Percentiles rank a stretch among this genome's conserved stretches.
Conservation (phyloP, 2,329 filamentous ascomycete genomes). For the Gremmenia infestans region DNA sequence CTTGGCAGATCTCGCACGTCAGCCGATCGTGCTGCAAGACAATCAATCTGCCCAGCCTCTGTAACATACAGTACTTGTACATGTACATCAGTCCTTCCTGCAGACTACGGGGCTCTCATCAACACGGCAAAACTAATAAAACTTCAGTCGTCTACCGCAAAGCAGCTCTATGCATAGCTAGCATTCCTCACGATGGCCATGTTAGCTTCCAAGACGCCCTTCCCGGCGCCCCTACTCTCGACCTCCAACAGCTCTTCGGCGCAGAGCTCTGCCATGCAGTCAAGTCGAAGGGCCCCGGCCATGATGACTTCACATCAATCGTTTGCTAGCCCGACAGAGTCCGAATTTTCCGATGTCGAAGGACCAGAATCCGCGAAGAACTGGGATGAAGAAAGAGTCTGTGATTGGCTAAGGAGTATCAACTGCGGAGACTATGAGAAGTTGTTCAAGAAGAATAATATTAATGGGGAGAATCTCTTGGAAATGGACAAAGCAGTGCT, state of each 20-base stretch:
- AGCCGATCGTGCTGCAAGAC: slow-evolving; percentile 1
- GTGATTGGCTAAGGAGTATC: slow-evolving; percentile 84
- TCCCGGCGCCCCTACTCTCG: slow-evolving; percentile 51
- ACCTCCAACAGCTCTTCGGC: slow-evolving; percentile 41
- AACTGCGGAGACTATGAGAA: slow-evolving; percentile 93
- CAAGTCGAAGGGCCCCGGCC: slow-evolving; percentile 48
- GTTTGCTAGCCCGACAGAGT: slow-evolving; percentile 78
- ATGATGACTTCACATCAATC: slow-evolving; percentile 47
- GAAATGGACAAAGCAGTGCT: slow-evolving; percentile 96
- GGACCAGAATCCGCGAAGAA: slow-evolving; percentile 70
- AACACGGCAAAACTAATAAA: too few species aligned
- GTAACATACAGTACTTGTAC: background rate
- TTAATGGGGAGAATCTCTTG: slow-evolving; percentile 93
- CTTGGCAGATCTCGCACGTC: slow-evolving; percentile 7
- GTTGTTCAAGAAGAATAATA: slow-evolving; percentile 85
- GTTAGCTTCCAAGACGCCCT: slow-evolving; percentile 70
- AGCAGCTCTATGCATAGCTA: slow-evolving; percentile 23
- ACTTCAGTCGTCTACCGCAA: too few species aligned
- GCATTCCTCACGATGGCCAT: slow-evolving; percentile 57
- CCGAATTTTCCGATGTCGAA: slow-evolving; percentile 83
- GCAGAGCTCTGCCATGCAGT: slow-evolving; percentile 46
- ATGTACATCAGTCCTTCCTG: too few species aligned
- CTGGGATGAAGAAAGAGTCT: slow-evolving; percentile 90
- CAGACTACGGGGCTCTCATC: too few species aligned
- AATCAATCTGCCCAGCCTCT: background rate